Percentiles rank a stretch among this genome's conserved stretches.
Evolutionary conservation across 192 early-diverging fungal species (phyloP).

Genomic region (Backusella liffmaniae): DNA sequence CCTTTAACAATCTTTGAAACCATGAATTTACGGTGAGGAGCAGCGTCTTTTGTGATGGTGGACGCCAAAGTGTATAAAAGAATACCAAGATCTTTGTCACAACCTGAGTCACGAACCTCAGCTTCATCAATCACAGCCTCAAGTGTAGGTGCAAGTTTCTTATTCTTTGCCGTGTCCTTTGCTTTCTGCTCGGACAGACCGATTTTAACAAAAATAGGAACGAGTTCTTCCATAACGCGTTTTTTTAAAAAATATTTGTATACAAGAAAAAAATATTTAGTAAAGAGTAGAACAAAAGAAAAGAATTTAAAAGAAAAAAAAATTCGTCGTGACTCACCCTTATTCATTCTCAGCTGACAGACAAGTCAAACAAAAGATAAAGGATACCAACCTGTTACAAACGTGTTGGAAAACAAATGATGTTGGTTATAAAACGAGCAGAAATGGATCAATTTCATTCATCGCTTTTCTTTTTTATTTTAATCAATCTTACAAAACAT

Average conservation of each 20-base stretch:
- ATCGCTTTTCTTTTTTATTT: too few species aligned
- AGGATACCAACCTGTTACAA: not conserved
- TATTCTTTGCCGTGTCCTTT: slow-evolving; percentile 93
- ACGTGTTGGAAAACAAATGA: not conserved
- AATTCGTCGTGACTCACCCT: not conserved
- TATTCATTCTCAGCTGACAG: slow-evolving; percentile 1
- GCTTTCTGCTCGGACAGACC: slow-evolving; percentile 91
- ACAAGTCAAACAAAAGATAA: not conserved
- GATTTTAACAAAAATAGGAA: slow-evolving; percentile 76
- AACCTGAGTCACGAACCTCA: slow-evolving; percentile 43
- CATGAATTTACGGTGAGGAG: slow-evolving; percentile 75
- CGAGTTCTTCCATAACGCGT: slow-evolving; percentile 46
- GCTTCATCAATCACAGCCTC: slow-evolving; percentile 70
- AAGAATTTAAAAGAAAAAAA: not conserved
- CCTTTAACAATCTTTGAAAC: slow-evolving; percentile 73
- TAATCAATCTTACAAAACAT: not conserved
- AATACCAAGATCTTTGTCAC: slow-evolving; percentile 63
- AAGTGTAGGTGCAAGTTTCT: slow-evolving; percentile 86
- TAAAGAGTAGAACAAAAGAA: not conserved
- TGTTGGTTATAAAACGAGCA: not conserved
- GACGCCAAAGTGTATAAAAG: slow-evolving; percentile 88
- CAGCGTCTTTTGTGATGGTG: slow-evolving; percentile 74
- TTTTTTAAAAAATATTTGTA: not conserved
- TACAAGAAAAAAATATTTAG: slow-evolving; percentile 7
- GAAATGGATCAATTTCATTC: too few species aligned